Percentiles rank a stretch among this genome's conserved stretches.
Conservation (phyloP, 2,329 filamentous ascomycete genomes). For the Cladosporium phlei region DNA sequence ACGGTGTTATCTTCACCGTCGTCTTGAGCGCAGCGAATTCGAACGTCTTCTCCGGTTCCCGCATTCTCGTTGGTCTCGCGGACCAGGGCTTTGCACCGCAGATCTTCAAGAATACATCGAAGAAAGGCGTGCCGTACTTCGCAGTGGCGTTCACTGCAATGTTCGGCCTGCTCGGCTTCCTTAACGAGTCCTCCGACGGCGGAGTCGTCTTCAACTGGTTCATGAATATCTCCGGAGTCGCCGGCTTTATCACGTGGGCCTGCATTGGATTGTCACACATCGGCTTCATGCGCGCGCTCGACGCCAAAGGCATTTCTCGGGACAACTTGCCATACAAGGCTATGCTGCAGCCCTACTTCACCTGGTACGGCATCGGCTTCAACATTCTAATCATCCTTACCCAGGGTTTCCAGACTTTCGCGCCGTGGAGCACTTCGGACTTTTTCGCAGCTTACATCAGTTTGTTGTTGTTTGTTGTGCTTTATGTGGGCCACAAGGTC, state of each 20-base stretch:
- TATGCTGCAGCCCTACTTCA: constrained; percentile 64
- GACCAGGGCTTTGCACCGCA: constrained; percentile 53
- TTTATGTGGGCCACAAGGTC: constrained; percentile 69
- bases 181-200: constrained; percentile 65
- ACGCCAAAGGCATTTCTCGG: constrained; percentile 63
- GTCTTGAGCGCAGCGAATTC: constrained; percentile 66
- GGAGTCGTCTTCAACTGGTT: constrained; percentile 70
- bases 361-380: constrained; percentile 60
- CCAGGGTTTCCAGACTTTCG: constrained; percentile 71
- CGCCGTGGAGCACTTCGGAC: constrained; percentile 63
- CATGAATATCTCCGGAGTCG: constrained; percentile 66
- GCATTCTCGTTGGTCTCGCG: constrained; percentile 63
- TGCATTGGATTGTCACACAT: constrained; percentile 67
- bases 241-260: constrained; percentile 68
- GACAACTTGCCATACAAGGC: constrained; percentile 64
- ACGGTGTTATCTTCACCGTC: constrained; percentile 66
- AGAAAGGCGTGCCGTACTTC: constrained; percentile 66
- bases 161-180: constrained; percentile 66
- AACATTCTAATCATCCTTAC: constrained; percentile 70
- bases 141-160: constrained; percentile 62
- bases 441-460: constrained; percentile 73
- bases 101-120: constrained; percentile 54
- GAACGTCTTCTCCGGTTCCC: constrained; percentile 63
- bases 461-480: constrained; percentile 63
- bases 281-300: constrained; percentile 64